A percentile compares a stretch with the other conserved stretches of the same genome.
phyloP scores from a whole-genome alignment of 345 rosid genomes.

The Rhodomyrtus tomentosa region DNA sequence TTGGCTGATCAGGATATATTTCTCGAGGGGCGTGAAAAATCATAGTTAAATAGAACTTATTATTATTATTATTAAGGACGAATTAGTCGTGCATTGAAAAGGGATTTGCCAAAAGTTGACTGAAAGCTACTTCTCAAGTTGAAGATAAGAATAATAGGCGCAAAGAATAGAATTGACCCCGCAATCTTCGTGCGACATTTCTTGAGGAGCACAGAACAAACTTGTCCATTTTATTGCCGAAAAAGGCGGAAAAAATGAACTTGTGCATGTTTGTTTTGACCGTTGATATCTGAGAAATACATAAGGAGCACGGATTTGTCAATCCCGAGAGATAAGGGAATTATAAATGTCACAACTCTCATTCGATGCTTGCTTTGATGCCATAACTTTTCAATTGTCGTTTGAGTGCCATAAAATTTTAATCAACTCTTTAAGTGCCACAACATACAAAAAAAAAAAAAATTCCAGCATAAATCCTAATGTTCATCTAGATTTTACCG shows the following conservation, averaged over 20 bases:
- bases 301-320: not conserved
- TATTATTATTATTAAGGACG: not conserved
- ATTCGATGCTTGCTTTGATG: not conserved
- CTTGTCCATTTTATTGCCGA: not conserved
- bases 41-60: not conserved
- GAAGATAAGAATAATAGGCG: not conserved
- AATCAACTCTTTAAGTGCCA: not conserved
- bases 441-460: not conserved
- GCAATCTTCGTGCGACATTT: not conserved
- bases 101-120: not conserved
- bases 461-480: not conserved
- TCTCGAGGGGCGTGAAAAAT: not conserved
- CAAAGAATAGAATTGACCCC: not conserved
- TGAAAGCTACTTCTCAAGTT: not conserved
- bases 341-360: not conserved
- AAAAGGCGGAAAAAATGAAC: not conserved
- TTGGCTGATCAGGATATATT: not conserved
- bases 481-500: fast-evolving
- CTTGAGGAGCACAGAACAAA: not conserved
- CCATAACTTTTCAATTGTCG: not conserved
- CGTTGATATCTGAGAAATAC: not conserved
- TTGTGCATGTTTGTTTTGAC: not conserved
- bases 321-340: not conserved
- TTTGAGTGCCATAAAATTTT: not conserved
- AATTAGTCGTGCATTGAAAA: not conserved